A percentile compares a stretch with the other conserved stretches of the same genome.
Conservation (phyloP, 2,329 filamentous ascomycete species). For the Trichoderma asperellum region DNA sequence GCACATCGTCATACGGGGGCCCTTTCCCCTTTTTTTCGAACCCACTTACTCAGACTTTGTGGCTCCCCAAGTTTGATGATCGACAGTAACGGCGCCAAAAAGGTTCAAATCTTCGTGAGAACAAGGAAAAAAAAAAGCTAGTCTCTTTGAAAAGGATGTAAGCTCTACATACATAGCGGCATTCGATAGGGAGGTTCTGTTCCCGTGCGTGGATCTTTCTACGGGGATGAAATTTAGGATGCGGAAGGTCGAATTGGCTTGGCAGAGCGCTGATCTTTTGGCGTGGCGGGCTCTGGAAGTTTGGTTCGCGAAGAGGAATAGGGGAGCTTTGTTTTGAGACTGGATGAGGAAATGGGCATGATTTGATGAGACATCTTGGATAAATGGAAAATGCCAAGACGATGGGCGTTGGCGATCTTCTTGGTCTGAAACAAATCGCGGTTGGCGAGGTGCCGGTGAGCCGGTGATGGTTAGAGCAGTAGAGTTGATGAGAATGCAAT, state of each 20-base stretch:
- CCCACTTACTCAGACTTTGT: not conserved
- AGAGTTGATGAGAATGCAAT: not conserved
- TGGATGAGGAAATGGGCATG: not conserved
- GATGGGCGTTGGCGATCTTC: not conserved
- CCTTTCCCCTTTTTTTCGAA: constrained; percentile 11
- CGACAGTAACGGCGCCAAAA: constrained; percentile 2
- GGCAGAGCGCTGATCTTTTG: not conserved
- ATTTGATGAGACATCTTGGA: not conserved
- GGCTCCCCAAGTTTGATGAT: constrained; percentile 7
- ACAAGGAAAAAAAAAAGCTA: not conserved
- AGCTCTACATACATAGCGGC: not conserved
- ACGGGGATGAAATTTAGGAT: not conserved
- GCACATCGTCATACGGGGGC: constrained; percentile 6
- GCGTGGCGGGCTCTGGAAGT: not conserved
- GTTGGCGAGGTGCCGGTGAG: not conserved
- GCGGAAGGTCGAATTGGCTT: not conserved
- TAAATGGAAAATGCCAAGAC: not conserved
- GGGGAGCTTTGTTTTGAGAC: not conserved
- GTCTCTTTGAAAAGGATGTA: not conserved
- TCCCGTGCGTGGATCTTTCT: not conserved
- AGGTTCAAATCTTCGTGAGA: not conserved
- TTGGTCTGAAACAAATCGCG: not conserved
- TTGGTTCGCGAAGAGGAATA: not conserved
- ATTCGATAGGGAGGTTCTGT: not conserved
- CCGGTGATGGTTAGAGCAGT: not conserved